These are phyloP conservation scores for Hemerocallis citrina DNA, from an alignment of 106 monocot genomes.

Conservation along the genomic window DNA sequence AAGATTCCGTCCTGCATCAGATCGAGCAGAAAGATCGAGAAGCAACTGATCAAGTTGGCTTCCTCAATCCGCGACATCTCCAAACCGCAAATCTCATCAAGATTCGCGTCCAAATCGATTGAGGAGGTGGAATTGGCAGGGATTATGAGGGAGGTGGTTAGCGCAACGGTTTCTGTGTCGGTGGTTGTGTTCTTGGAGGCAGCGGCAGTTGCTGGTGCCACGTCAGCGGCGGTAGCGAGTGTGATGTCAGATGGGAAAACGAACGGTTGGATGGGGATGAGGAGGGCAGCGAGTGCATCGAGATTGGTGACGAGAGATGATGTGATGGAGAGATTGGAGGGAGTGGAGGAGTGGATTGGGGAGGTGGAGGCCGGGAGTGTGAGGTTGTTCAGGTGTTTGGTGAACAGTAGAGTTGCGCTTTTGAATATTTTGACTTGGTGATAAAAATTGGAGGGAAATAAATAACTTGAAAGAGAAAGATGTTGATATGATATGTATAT, in stretches of 20 bases:
- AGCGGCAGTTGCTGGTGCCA: slow-evolving; percentile 11
- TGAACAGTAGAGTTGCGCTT: slow-evolving; percentile 52
- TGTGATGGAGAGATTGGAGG: slow-evolving; percentile 26
- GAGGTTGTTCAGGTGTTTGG: slow-evolving; percentile 34
- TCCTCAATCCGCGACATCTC: slow-evolving; percentile 8
- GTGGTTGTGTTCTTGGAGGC: slow-evolving; percentile 21
- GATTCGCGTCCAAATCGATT: neutral
- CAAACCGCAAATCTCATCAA: neutral
- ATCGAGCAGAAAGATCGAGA: slow-evolving; percentile 41
- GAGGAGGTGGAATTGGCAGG: slow-evolving; percentile 22
- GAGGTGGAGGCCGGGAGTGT: slow-evolving; percentile 37
- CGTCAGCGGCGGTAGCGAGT: slow-evolving; percentile 4
- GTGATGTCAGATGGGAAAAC: neutral
- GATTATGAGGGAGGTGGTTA: slow-evolving; percentile 29
- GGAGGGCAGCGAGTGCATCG: slow-evolving; percentile 14
- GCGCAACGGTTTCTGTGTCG: slow-evolving; percentile 14
- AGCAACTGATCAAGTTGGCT: slow-evolving; percentile 36
- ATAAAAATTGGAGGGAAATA: too few relatives aligned
- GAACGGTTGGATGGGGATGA: too few relatives aligned
- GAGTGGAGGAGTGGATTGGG: slow-evolving; percentile 33
- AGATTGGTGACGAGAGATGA: neutral
- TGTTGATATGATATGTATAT: too few relatives aligned
- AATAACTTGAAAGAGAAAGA: too few relatives aligned
- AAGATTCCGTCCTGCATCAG: slow-evolving; percentile 22
- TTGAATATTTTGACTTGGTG: too few relatives aligned